Percentiles rank a stretch among this genome's conserved stretches.
phyloP scores from a whole-genome alignment of 2,329 filamentous ascomycete genomes.

The Beauveria sp. region DNA sequence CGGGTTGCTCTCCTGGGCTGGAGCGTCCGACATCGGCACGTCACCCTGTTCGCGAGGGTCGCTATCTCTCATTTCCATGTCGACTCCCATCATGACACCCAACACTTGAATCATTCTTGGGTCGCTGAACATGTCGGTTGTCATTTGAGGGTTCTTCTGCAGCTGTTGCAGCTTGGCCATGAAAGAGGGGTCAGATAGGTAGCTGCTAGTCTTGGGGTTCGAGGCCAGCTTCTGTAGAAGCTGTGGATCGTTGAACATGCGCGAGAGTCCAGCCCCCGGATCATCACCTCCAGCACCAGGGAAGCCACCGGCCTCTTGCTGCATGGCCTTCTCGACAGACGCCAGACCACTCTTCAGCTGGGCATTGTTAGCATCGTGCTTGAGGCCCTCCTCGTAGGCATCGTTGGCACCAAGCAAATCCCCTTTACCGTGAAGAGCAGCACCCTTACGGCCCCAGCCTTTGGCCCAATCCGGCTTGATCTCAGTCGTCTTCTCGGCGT shows the following conservation, averaged over 20 bases:
- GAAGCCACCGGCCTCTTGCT: slow-evolving; percentile 40
- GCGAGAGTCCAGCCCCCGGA: slow-evolving; percentile 68
- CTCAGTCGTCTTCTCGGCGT: slow-evolving; percentile 88
- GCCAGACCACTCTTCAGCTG: slow-evolving; percentile 85
- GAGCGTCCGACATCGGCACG: slow-evolving; percentile 66
- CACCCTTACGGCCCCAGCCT: slow-evolving; percentile 89
- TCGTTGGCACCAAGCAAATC: slow-evolving; percentile 80
- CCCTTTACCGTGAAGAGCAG: slow-evolving; percentile 79
- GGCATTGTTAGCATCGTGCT: slow-evolving; percentile 84
- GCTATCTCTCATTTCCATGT: slow-evolving; percentile 56
- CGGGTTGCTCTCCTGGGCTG: slow-evolving; percentile 29
- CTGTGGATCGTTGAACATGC: slow-evolving; percentile 91
- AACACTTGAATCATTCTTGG: slow-evolving; percentile 90
- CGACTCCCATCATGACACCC: slow-evolving; percentile 86
- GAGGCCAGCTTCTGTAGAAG: slow-evolving; percentile 81
- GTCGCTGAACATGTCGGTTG: slow-evolving; percentile 77
- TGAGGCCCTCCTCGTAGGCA: slow-evolving; percentile 89
- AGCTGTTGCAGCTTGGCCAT: slow-evolving; percentile 83
- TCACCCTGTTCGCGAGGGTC: slow-evolving; percentile 42
- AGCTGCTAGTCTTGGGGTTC: slow-evolving; percentile 85
- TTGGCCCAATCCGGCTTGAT: slow-evolving; percentile 98
- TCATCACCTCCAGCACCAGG: slow-evolving; percentile 47
- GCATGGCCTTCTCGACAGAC: slow-evolving; percentile 80
- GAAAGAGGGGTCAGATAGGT: slow-evolving; percentile 77
- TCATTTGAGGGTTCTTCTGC: slow-evolving; percentile 70